These are phyloP conservation scores for Phialemonium atrogriseum DNA, from an alignment of 2,329 filamentous ascomycete species.

Conservation along the genomic window DNA sequence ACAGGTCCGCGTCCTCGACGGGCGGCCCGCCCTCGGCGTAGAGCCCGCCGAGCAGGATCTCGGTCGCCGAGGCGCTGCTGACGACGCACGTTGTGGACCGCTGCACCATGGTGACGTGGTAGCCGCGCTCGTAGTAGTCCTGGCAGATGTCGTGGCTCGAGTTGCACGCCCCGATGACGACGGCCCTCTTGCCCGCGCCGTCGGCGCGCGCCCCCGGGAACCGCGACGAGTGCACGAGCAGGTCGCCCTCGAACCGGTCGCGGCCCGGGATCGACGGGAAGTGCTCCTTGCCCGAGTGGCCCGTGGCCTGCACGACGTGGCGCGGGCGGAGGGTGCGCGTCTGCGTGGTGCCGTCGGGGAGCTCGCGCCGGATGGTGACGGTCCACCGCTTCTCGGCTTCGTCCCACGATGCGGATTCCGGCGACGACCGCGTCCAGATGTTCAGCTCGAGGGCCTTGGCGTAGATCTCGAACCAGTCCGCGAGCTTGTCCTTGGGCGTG, in stretches of 20 bases:
- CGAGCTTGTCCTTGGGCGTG: conserved; percentile 60
- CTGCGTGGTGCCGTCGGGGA: conserved; percentile 19
- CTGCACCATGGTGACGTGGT: conserved; percentile 62
- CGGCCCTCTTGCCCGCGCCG: conserved; percentile 45
- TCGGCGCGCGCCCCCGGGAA: conserved; percentile 43
- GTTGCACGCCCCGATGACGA: conserved; percentile 62
- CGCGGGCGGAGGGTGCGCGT: conserved; percentile 36
- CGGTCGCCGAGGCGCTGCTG: conserved; percentile 41
- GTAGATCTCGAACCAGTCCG: conserved; percentile 56
- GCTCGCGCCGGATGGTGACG: conserved; percentile 27
- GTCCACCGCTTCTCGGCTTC: conserved; percentile 44
- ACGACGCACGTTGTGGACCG: conserved; percentile 58
- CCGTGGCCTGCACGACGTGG: conserved; percentile 46
- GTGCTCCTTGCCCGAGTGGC: conserved; percentile 37
- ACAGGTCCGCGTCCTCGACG: conserved; percentile 58
- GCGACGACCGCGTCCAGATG: conserved; percentile 47
- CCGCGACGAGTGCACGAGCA: conserved; percentile 55
- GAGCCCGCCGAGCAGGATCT: conserved; percentile 43
- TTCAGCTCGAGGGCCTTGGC: conserved; percentile 55
- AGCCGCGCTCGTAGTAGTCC: conserved; percentile 58
- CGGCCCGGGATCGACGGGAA: conserved; percentile 26
- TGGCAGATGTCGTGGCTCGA: conserved; percentile 63
- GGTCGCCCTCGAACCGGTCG: conserved; percentile 47
- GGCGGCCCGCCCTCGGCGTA: conserved; percentile 46
- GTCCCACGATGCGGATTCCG: conserved; percentile 38